Base-by-base conservation (phyloP, 495 filamentous ascomycete genomes). In the Choiromyces venosus region DNA sequence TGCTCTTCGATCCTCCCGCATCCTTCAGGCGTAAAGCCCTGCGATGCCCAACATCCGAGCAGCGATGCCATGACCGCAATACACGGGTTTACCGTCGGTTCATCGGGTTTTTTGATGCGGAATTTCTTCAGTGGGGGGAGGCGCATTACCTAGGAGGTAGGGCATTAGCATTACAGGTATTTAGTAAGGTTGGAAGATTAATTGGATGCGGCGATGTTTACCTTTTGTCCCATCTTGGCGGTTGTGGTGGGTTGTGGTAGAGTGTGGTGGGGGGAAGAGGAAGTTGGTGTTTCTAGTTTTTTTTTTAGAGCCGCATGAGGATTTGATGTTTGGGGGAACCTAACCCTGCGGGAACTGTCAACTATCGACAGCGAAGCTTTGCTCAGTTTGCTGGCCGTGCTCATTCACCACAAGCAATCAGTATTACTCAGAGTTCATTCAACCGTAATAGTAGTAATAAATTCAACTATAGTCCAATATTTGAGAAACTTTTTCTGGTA, bases 21-120 rank as follows among this genome's bases (percentile, higher is more conserved):
- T 35, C 91, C 93, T 52, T 89, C 85, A 0, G 87, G 83, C 72
- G 83, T 88, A 80, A 92, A 90, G 71, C 93, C 93, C 18, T 91
- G 86, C 1, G 94, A 97, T 2, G 95, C 95, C 95, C 95, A 99
- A 84, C 95, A 99, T 77, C 91, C 81, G 10, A 99, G 86, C 65
- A 99, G 90, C n/a, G 91, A 90, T 36, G 89, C 89, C 95, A 99
- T 97, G 69, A 96, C 85, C 36, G 87, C 85, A 46, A 93, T 78
- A 82, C 95, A 99, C 37, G 93, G 90, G 80, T 95, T 96, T 75
- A 85, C 83, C 74, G 91, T 86, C 75, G 89, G 79, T 79, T 88
- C 85, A 82, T 97, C 93, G 65, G 95, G 92, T 72, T 89, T 87
- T 77, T 91, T 90, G 68, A 99, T 90, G 76, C 93, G 91, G 65